Conservation (phyloP, 1,284 basidiomycete genomes). For the Trichosporon sp. region DNA sequence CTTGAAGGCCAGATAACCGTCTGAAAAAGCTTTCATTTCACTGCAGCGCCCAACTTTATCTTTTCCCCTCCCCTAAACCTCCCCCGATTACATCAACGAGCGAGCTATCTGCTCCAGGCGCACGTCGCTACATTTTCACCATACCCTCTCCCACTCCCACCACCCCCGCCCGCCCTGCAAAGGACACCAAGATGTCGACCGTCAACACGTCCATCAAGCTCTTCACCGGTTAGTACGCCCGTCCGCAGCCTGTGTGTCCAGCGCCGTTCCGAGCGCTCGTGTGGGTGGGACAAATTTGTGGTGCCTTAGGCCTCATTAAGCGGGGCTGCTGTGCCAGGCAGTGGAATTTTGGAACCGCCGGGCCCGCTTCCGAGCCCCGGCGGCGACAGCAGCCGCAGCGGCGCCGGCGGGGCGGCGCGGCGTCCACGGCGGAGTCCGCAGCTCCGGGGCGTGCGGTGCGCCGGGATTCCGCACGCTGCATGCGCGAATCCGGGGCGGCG, state of each 20-base stretch:
- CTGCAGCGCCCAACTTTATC: not conserved
- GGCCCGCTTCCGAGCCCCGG: not conserved
- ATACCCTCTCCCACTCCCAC: not conserved
- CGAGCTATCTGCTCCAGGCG: not conserved
- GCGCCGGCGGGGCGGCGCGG: too few relatives aligned
- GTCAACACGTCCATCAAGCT: constrained; percentile 66
- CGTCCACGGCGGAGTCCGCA: not conserved
- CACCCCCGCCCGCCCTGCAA: constrained; percentile 1
- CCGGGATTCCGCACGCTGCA: not conserved
- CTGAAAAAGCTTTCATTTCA: not conserved
- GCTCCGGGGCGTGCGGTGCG: too few relatives aligned
- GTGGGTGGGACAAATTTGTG: constrained; percentile 1
- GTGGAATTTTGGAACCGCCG: not conserved
- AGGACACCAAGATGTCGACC: constrained; percentile 35
- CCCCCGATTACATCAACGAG: constrained; percentile 6
- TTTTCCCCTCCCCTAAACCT: not conserved
- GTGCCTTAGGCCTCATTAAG: not conserved
- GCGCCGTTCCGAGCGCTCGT: not conserved
- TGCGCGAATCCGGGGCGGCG: not conserved
- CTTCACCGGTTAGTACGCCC: constrained; percentile 68
- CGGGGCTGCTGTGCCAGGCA: not conserved
- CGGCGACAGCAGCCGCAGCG: not conserved
- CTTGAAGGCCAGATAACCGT: not conserved
- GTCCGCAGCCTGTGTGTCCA: not conserved
- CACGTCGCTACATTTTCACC: not conserved